Conservation (phyloP, 169 alveolate genomes). For the Plasmodium relictum region DNA sequence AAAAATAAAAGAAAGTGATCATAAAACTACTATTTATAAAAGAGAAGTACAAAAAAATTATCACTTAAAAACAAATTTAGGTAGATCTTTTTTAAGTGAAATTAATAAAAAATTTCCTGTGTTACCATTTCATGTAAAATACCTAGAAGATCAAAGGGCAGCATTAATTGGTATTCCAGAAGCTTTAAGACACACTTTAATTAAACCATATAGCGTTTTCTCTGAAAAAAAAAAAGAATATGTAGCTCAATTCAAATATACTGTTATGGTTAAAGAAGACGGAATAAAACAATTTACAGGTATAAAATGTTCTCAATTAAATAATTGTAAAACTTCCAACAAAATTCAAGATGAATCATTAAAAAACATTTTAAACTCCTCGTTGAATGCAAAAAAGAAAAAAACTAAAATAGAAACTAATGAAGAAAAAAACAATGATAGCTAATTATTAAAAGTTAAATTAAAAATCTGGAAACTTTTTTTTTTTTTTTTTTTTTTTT, state of each 20-base stretch:
- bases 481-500: no score
- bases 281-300: slow-evolving; percentile 91
- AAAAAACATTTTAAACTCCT: slow-evolving; percentile 23
- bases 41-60: slow-evolving; percentile 96
- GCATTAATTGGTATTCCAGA: slow-evolving; percentile 95
- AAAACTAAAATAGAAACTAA: slow-evolving; percentile 16
- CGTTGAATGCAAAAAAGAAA: slow-evolving; percentile 34
- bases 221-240: slow-evolving; percentile 92
- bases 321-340: slow-evolving; percentile 50
- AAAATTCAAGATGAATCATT: slow-evolving; percentile 51
- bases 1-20: slow-evolving; percentile 93
- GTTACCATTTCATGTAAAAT: slow-evolving; percentile 87
- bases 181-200: slow-evolving; percentile 95
- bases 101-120: slow-evolving; percentile 91
- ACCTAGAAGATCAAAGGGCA: slow-evolving; percentile 88
- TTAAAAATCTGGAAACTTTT: no score
- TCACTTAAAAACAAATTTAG: slow-evolving; percentile 94
- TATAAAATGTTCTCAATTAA: slow-evolving; percentile 64
- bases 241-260: slow-evolving; percentile 95
- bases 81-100: slow-evolving; percentile 95
- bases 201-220: slow-evolving; percentile 94
- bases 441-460: neutral
- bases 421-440: slow-evolving; percentile 27
- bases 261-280: slow-evolving; percentile 92
- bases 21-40: slow-evolving; percentile 94